Evolutionary conservation across 371 early-diverging fungal genomes (phyloP), one percentile per base, ranked within the genome.

Genomic region (Mucor piriformis): DNA sequence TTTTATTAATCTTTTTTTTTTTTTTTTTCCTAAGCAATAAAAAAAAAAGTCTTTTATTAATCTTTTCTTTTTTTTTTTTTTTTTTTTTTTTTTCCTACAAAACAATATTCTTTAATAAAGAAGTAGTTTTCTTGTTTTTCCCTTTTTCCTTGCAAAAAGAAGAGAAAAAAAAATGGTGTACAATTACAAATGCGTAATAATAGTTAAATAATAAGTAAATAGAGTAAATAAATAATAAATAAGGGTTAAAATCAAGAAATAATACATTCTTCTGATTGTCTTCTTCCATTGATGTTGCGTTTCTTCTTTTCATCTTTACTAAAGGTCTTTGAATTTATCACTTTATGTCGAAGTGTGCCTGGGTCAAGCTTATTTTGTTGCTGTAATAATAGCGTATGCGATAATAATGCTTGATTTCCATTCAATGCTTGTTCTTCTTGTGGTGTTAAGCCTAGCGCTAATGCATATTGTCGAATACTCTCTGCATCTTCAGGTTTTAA

Each of bases 401-500:
- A 72, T 34, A 77, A 37, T 29, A 77, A 46, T 1, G 75, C 73
- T n/a, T 64, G 73, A 42, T 77, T 72, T n/a, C 64, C 73, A 52
- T 56, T 61, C 3, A 77, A 34, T 2, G 75, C 75, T 7, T 67
- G 59, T 48, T 70, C 61, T 57, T 77, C 75, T 34, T 77, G 78
- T 12, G 70, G 61, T 50, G 74, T 74, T n/a, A 74, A 46, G 21
- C 78, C 78, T 11, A 77, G 55, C 3, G 74, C 66, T 21, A 59
- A 44, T 3, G 71, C 57, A 43, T 74, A 74, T 32, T 73, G 68
- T 3, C 64, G 70, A 54, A 77, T 74, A 32, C 52, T 72, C 38
- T 73, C 75, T 12, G 67, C 70, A 53, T 76, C 58, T 33, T 57
- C 60, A 21, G 67, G 59, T 11, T 57, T 62, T 32, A 67, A 29